Evolutionary conservation across 768 basidiomycete genomes (phyloP).

Genomic region (Xerocomellus intermedius): DNA sequence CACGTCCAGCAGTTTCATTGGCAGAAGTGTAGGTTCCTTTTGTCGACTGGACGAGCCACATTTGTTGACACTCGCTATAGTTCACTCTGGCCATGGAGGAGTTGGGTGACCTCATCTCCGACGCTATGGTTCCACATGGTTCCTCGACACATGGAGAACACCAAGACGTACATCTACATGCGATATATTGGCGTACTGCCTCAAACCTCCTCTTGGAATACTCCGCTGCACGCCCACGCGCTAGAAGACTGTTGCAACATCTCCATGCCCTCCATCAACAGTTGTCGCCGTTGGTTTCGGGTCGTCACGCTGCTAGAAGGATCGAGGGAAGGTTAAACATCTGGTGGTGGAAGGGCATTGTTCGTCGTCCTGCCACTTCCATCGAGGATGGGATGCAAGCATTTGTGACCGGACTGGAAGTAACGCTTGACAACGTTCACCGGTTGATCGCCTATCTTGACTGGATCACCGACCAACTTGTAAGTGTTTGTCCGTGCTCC

Average conservation of each 20-base stretch:
- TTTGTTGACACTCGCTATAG: constrained; percentile 13
- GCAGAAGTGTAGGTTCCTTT: constrained; percentile 26
- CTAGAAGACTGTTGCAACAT: constrained; percentile 12
- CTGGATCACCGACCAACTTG: constrained; percentile 28
- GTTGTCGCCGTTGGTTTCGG: constrained; percentile 1
- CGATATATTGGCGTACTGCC: constrained; percentile 29
- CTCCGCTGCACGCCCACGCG: constrained; percentile 27
- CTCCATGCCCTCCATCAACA: constrained; percentile 16
- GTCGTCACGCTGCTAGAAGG: neutral
- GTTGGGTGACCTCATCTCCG: constrained; percentile 18
- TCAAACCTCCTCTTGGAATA: constrained; percentile 35
- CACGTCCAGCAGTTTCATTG: constrained; percentile 25
- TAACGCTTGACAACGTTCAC: constrained; percentile 15
- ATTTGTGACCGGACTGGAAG: constrained; percentile 23
- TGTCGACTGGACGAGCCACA: neutral
- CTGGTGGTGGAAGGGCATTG: constrained; percentile 9
- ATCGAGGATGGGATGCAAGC: constrained; percentile 9
- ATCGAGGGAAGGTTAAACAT: neutral
- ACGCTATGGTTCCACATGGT: neutral
- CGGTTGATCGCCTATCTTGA: constrained; percentile 28
- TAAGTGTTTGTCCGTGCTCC: constrained; percentile 1
- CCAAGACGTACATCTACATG: constrained; percentile 19
- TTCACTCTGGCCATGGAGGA: constrained; percentile 32
- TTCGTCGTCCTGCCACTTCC: neutral
- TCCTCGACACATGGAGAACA: neutral